Evolutionary conservation across 345 rosid species (phyloP), one percentile per base, ranked within the genome.

Genomic region (Corchorus olitorius): DNA sequence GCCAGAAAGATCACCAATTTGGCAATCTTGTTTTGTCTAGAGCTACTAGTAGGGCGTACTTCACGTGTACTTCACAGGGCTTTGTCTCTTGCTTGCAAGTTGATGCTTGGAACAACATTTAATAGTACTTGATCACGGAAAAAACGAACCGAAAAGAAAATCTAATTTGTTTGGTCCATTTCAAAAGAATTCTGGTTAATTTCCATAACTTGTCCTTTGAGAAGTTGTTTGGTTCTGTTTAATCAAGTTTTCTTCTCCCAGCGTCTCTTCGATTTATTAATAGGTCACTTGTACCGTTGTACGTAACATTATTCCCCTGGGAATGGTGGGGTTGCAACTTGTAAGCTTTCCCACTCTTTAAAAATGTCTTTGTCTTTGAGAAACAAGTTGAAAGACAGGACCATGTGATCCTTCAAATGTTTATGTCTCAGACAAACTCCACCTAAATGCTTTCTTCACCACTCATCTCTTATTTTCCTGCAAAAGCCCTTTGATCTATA

Each of bases 71-170:
- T 61, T 61, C 65, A 34, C 65, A 61, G 3, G 65, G 41, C 43
- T 61, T 13, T 61, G 43, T 34, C 65, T 33, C 65, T 33, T 61
- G 43, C 65, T 33, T 61, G 43, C 65, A 61, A 61, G 65, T 61
- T 61, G 41, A 61, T 34, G 43, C 65, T 39, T 5, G 17, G 2
- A 60, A 60, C 17, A 27, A 14, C 62, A 58, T 16, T 6, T n/a
- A 10, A 58, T 58, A 58, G 6, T 10, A 10, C 1, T 20, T 20
- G 6, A 9, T 58, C 10, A 12, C 35, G 0, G 33, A 22, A 20
- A 20, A 4, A 58, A 56, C 27, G 27, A 27, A 27, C 27, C 33
- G 0, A 10, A 20, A 56, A 19, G 4, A 56, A 55, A 55, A 55
- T 56, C 37, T 22, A 27, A 59, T 27, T 0, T 22, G 16, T 61